Evolutionary conservation across 495 filamentous ascomycete species (phyloP).

Genomic region (Penicillium turbatum): DNA sequence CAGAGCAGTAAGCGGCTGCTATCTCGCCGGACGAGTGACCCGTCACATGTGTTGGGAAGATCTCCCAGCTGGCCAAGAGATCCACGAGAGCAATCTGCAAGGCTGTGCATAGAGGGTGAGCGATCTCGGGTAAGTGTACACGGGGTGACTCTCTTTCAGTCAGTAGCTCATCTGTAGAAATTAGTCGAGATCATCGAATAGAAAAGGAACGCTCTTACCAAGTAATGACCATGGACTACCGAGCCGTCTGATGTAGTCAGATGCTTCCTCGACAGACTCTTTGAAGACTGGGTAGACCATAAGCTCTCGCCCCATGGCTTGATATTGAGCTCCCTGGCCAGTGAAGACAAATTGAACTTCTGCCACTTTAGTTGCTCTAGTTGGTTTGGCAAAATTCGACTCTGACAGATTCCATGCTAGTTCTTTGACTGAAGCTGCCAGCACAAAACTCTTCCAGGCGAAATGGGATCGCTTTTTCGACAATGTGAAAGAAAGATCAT

Average conservation of each 20-base stretch:
- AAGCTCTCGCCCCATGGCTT: conserved; percentile 31
- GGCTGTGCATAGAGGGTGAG: conserved; percentile 39
- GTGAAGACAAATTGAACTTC: conserved; percentile 31
- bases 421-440: conserved; percentile 20
- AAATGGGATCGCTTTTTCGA: conserved; percentile 21
- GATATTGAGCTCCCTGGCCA: conserved; percentile 35
- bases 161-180: conserved; percentile 18
- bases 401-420: conserved; percentile 19
- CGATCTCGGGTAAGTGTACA: conserved; percentile 24
- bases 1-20: conserved; percentile 29
- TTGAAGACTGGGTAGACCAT: conserved; percentile 27
- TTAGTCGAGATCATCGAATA: conserved; percentile 16
- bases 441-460: conserved; percentile 24
- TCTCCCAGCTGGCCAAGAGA: conserved; percentile 27
- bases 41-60: conserved; percentile 27
- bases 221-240: conserved; percentile 31
- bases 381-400: conserved; percentile 15
- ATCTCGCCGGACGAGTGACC: conserved; percentile 47
- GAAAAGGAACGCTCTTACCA: conserved; percentile 21
- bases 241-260: conserved; percentile 21
- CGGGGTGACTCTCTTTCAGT: conserved; percentile 15
- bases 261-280: conserved; percentile 21
- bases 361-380: conserved; percentile 7
- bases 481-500: conserved; percentile 26
- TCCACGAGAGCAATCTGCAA: conserved; percentile 44